Evolutionary conservation across 2,329 filamentous ascomycete genomes (phyloP).

Genomic region (Phoma sp.): DNA sequence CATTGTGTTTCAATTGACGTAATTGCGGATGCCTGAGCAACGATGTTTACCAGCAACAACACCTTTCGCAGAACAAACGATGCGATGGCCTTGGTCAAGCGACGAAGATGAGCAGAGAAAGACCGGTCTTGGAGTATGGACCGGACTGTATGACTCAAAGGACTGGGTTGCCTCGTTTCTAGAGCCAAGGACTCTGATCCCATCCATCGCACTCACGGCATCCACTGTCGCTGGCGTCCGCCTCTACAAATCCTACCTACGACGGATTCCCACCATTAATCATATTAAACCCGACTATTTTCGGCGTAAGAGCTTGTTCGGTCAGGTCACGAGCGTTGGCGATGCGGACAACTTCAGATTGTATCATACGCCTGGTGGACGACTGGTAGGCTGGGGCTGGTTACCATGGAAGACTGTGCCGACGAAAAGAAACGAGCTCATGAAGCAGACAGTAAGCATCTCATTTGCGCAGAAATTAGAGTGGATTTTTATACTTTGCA

Average conservation of each 20-base stretch:
- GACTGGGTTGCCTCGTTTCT: slow-evolving; percentile 62
- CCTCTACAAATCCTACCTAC: slow-evolving; percentile 74
- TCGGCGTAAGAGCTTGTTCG: slow-evolving; percentile 77
- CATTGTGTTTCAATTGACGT: slow-evolving; percentile 9
- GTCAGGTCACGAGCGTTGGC: slow-evolving; percentile 88
- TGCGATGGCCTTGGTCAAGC: slow-evolving; percentile 52
- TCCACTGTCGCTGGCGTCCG: slow-evolving; percentile 62
- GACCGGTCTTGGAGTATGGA: slow-evolving; percentile 52
- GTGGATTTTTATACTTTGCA: not conserved
- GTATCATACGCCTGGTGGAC: slow-evolving; percentile 93
- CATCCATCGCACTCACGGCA: slow-evolving; percentile 61
- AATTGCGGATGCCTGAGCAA: slow-evolving; percentile 13
- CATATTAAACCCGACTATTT: slow-evolving; percentile 79
- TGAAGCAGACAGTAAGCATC: slow-evolving; percentile 72
- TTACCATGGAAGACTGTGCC: slow-evolving; percentile 75
- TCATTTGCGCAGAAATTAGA: not conserved
- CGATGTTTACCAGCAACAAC: slow-evolving; percentile 18
- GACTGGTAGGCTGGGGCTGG: slow-evolving; percentile 91
- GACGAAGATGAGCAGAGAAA: slow-evolving; percentile 40
- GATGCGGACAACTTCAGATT: slow-evolving; percentile 96
- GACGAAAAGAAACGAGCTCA: slow-evolving; percentile 69
- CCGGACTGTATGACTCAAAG: slow-evolving; percentile 43
- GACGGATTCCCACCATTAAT: slow-evolving; percentile 79
- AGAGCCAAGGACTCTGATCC: slow-evolving; percentile 62
- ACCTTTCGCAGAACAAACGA: slow-evolving; percentile 39